Evolutionary conservation across 2,329 filamentous ascomycete genomes (phyloP).

Genomic region (Paraphoma chrysanthemicola): DNA sequence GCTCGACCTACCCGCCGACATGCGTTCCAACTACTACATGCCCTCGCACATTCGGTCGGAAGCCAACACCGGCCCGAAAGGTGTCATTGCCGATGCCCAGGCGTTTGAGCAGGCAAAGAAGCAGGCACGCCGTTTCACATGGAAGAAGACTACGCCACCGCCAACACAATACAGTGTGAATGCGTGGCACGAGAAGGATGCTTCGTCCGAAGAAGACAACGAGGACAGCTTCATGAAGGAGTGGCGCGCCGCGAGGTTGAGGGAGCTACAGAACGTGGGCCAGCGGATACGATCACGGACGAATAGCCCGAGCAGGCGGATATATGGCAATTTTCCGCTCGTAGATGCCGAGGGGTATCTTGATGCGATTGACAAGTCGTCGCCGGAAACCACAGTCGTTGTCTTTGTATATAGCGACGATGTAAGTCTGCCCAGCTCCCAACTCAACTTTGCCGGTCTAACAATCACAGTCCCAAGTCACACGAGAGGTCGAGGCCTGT

Average conservation of each 20-base stretch:
- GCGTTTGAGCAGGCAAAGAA: conserved; percentile 72
- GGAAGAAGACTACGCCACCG: conserved; percentile 32
- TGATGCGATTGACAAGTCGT: conserved; percentile 93
- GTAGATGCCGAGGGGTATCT: conserved; percentile 93
- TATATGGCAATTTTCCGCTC: conserved; percentile 79
- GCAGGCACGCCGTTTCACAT: conserved; percentile 45
- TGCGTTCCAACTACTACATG: conserved; percentile 63
- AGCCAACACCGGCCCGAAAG: conserved; percentile 81
- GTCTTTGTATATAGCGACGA: conserved; percentile 92
- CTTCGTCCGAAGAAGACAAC: conserved; percentile 62
- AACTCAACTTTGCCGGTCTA: background rate
- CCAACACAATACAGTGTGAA: conserved; percentile 33
- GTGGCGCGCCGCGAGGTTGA: conserved; percentile 82
- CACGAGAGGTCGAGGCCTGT: conserved; percentile 78
- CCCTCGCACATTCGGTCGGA: conserved; percentile 68
- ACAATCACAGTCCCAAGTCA: conserved; percentile 65
- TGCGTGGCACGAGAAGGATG: conserved; percentile 59
- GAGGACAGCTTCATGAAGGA: conserved; percentile 83
- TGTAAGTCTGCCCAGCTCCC: conserved; percentile 60
- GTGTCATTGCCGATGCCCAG: conserved; percentile 83
- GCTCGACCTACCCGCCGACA: conserved; percentile 56
- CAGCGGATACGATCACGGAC: conserved; percentile 65
- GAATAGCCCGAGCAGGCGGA: conserved; percentile 76
- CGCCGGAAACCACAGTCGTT: conserved; percentile 80
- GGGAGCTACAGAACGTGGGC: conserved; percentile 74